Conservation (phyloP, 495 filamentous ascomycete species). For the Amniculicola lignicola region DNA sequence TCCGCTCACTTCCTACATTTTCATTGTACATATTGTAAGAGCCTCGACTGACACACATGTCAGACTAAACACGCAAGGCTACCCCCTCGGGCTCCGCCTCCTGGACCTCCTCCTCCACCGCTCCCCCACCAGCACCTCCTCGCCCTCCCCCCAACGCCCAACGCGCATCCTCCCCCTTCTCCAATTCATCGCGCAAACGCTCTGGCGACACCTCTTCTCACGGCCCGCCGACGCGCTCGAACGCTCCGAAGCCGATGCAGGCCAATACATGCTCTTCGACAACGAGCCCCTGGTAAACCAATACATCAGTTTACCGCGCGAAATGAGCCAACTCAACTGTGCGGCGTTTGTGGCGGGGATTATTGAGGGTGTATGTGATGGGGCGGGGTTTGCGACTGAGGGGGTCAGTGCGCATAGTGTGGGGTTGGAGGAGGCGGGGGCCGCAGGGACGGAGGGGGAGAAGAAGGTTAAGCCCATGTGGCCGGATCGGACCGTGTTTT, state of each 20-base stretch:
- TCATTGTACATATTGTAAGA: neutral
- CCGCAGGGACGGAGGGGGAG: constrained; percentile 5
- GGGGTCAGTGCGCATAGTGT: constrained; percentile 89
- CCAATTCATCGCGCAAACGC: constrained; percentile 84
- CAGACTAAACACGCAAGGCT: constrained; percentile 91
- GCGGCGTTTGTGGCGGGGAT: constrained; percentile 94
- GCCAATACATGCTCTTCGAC: constrained; percentile 98
- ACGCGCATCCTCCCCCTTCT: constrained; percentile 87
- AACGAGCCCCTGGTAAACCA: constrained; percentile 94
- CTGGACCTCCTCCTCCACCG: constrained; percentile 91
- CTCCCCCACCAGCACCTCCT: constrained; percentile 51
- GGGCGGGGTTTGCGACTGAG: constrained; percentile 74
- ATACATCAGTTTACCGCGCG: constrained; percentile 85
- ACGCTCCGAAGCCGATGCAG: constrained; percentile 73
- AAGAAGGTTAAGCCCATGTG: constrained; percentile 60
- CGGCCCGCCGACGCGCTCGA: constrained; percentile 90
- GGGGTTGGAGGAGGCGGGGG: constrained; percentile 54
- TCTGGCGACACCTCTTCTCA: constrained; percentile 89
- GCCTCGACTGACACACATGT: too few relatives aligned
- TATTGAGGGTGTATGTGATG: constrained; percentile 92
- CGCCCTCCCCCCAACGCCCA: constrained; percentile 63
- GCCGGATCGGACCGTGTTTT: constrained; percentile 91
- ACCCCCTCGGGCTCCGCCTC: constrained; percentile 88
- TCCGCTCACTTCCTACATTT: neutral
- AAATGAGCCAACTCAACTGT: constrained; percentile 95